Evolutionary conservation across 2,329 filamentous ascomycete genomes (phyloP).

Genomic region (Fonsecaea monophora): DNA sequence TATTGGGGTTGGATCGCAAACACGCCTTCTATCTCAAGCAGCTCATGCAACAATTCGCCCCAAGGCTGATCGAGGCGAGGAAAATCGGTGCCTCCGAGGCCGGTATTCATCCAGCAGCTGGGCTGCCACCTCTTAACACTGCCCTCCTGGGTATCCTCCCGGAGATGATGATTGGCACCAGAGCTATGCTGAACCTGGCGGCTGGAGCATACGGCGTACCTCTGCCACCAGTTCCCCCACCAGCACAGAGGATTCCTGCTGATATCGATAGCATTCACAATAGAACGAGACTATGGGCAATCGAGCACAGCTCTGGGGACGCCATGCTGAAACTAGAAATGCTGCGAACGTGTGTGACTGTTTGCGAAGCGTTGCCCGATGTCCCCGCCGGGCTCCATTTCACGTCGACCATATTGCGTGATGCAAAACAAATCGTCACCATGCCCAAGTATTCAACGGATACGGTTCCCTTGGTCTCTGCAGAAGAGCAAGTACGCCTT

Average conservation of each 20-base stretch:
- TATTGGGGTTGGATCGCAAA: conserved; percentile 81
- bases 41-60: conserved; percentile 80
- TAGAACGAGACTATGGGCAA: conserved; percentile 30
- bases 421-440: conserved; percentile 75
- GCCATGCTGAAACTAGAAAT: conserved; percentile 82
- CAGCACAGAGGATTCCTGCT: conserved; percentile 12
- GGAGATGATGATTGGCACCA: conserved; percentile 48
- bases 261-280: conserved; percentile 21
- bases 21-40: conserved; percentile 90
- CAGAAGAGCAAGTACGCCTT: conserved; percentile 86
- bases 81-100: conserved; percentile 95
- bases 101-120: conserved; percentile 91
- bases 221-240: conserved; percentile 21
- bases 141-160: conserved; percentile 43
- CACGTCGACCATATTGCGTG: conserved; percentile 81
- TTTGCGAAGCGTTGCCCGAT: conserved; percentile 91
- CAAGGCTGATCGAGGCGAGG: conserved; percentile 84
- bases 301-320: conserved; percentile 70
- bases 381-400: conserved; percentile 88
- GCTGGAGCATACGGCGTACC: conserved; percentile 54
- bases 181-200: conserved; percentile 50
- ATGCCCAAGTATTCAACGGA: conserved; percentile 62
- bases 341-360: conserved; percentile 85
- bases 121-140: conserved; percentile 73
- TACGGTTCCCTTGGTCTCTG: conserved; percentile 42